Evolutionary conservation across 163 green algal genomes (phyloP).

Genomic region (Scenedesmus sp.): DNA sequence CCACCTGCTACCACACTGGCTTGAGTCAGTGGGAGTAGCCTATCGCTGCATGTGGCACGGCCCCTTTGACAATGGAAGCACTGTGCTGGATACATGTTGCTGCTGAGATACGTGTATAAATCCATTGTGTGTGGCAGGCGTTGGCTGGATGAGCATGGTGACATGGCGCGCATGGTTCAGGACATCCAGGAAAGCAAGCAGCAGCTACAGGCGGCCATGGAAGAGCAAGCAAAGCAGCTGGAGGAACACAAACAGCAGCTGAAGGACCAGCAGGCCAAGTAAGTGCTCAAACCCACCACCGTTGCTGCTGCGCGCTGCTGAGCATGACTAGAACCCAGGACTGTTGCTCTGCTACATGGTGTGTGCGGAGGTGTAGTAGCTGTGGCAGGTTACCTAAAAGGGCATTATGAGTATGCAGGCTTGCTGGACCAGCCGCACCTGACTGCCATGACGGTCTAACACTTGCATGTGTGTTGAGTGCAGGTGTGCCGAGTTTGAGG

Average conservation of each 20-base stretch:
- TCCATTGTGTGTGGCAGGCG: constrained; percentile 1
- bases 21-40: no score
- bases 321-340: not conserved
- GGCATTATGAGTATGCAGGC: not conserved
- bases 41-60: no score
- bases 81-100: not conserved
- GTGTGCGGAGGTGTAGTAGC: not conserved
- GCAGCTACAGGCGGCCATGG: not conserved
- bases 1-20: no score
- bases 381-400: not conserved
- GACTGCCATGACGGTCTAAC: no score
- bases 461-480: not conserved
- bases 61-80: not conserved
- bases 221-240: constrained; percentile 23
- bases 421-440: not conserved
- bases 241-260: constrained; percentile 18
- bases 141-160: constrained; percentile 32
- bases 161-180: constrained; percentile 11
- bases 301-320: not conserved
- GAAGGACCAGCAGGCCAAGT: constrained; percentile 9
- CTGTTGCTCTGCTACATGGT: not conserved
- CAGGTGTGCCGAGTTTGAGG: constrained; percentile 22
- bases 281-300: not conserved
- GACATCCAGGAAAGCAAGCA: constrained; percentile 2
- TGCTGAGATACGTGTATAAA: not conserved